These are phyloP conservation scores for Alternaria gaisen DNA, from an alignment of 2,329 filamentous ascomycete species.

Conservation along the genomic window DNA sequence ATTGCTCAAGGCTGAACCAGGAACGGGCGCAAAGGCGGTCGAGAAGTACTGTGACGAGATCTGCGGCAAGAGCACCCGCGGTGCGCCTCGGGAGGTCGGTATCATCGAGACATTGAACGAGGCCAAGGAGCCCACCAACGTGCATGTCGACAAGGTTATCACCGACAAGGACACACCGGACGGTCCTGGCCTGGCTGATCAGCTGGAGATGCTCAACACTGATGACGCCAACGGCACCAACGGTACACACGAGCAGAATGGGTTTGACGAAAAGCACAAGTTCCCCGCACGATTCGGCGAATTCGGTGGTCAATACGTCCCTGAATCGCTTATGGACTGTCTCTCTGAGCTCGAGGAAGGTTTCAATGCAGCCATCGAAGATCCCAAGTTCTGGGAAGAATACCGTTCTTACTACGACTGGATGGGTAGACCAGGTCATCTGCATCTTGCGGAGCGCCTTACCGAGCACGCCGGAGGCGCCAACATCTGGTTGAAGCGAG, in stretches of 20 bases:
- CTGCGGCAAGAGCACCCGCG: constrained; percentile 64
- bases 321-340: constrained; percentile 97
- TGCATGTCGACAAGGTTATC: constrained; percentile 75
- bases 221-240: constrained; percentile 60
- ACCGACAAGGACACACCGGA: constrained; percentile 63
- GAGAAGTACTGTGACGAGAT: constrained; percentile 86
- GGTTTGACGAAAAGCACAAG: constrained; percentile 55
- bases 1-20: constrained; percentile 72
- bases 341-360: constrained; percentile 88
- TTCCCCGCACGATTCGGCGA: constrained; percentile 90
- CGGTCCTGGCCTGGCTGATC: constrained; percentile 78
- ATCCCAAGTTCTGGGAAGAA: constrained; percentile 95
- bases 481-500: constrained; percentile 97
- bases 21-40: constrained; percentile 74
- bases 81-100: constrained; percentile 71
- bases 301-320: constrained; percentile 97
- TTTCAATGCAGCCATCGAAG: constrained; percentile 86
- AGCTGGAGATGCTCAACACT: constrained; percentile 82
- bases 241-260: constrained; percentile 30
- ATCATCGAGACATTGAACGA: constrained; percentile 73
- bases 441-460: constrained; percentile 87
- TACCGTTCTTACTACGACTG: constrained; percentile 95
- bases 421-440: constrained; percentile 92
- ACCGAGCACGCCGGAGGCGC: constrained; percentile 90
- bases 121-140: constrained; percentile 67